These are phyloP conservation scores for Fusarium secorum DNA, from an alignment of 2,329 filamentous ascomycete genomes.

Conservation along the genomic window DNA sequence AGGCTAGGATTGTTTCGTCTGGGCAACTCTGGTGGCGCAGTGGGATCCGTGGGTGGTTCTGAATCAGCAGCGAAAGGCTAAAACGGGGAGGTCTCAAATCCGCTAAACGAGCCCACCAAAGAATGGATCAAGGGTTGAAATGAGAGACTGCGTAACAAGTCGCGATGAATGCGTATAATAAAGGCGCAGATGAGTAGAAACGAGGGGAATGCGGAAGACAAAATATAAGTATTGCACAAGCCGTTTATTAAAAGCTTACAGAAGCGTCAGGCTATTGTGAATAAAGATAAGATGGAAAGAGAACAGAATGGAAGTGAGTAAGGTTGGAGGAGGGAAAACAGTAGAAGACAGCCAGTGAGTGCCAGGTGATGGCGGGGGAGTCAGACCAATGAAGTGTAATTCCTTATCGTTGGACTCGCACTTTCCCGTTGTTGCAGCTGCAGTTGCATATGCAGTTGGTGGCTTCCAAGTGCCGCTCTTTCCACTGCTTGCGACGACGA, in stretches of 20 bases:
- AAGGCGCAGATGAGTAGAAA: background rate
- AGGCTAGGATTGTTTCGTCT: conserved; percentile 10
- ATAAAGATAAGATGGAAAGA: background rate
- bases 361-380: conserved; percentile 23
- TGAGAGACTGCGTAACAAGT: conserved; percentile 20
- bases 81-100: conserved; percentile 17
- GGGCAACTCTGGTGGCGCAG: conserved; percentile 29
- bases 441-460: conserved; percentile 1
- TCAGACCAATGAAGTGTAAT: conserved; percentile 21
- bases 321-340: conserved; percentile 17
- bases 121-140: conserved; percentile 7
- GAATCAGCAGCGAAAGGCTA: conserved; percentile 23
- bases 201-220: background rate
- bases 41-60: conserved; percentile 26
- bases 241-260: conserved; percentile 20
- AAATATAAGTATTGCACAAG: conserved; percentile 8
- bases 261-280: conserved; percentile 6
- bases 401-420: conserved; percentile 27
- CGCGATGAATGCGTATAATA: conserved; percentile 4
- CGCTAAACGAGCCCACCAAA: conserved; percentile 27
- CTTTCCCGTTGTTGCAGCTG: background rate
- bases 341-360: background rate
- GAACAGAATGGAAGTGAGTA: conserved; percentile 2
- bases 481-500: conserved; percentile 24
- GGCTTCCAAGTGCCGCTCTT: conserved; percentile 14